Base-by-base conservation (phyloP, 1,284 basidiomycete genomes). In the Cerioporus squamosus region DNA sequence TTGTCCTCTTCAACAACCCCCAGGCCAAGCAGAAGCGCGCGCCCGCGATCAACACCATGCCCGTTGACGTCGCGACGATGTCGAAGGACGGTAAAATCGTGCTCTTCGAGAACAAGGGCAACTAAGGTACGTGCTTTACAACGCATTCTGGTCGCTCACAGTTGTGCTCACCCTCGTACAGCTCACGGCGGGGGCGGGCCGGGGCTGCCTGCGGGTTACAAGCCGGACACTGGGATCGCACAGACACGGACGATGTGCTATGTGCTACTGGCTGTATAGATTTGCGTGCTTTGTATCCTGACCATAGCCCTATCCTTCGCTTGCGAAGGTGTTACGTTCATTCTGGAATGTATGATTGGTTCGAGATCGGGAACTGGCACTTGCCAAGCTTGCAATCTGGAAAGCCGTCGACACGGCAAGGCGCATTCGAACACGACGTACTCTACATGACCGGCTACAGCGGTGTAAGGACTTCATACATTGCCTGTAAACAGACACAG, bases 1-100 rank as follows among this genome's bases (percentile, higher is more conserved):
- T 73, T 66, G 53, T 31, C 64, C 62, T 57, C 33, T 74, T 70
- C 64, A 55, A 59, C 38, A 57, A 59, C n/a, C 17, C 42, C 15
- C 42, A 23, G 14, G 50, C 50, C 12, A 68, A 63, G 45, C 60
- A 64, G 26, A 63, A 74, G 49, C 69, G 58, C 49, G 20, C 70
- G 61, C 55, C 53, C 7, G 44, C 59, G 38, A 47, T 65, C 43
- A 66, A 65, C 61, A 62, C 56, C 17, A 56, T 68, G 31, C 62
- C 68, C 31, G 65, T 59, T 10, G 59, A 69, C 45, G 40, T 53
- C 50, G 24, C 68, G 5, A 62, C 65, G 7, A 68, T 57, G 62
- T 48, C 64, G 1, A 33, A 49, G 29, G 40, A 51, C 26, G 58
- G 62, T 31, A 36, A 59, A 0, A 57, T 62, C 20, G 65, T 57